Evolutionary conservation across 768 basidiomycete species (phyloP), one percentile per base, ranked within the genome.

Genomic region (Xanthoconium purpureum): DNA sequence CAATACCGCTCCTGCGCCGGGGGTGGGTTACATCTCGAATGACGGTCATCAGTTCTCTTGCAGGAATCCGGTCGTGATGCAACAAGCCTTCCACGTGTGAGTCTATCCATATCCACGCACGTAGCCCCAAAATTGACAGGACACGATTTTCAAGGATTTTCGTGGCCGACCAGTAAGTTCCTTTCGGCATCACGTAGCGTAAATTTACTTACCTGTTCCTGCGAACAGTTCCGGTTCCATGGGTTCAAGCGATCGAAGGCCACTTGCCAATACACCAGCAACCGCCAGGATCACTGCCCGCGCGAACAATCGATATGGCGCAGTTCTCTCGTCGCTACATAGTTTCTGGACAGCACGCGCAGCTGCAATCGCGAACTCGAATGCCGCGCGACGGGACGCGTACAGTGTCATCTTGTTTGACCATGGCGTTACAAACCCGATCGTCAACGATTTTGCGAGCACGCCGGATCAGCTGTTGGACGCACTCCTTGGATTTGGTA

Each of bases 21-120:
- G 72, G 1, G n/a, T 68, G 3, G 78, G 83, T 6, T 79, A 86
- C 59, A 57, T 82, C 40, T 85, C 84, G 4, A 71, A 69, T 20
- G 84, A 85, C 47, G 84, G 85, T 0, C 84, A 85, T 63, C 59
- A 73, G 12, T 85, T 82, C 55, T 30, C 65, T 1, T 85, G 84
- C 69, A 73, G 73, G 51, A 82, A 85, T 58, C 85, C 84, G 1
- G 73, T 72, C 1, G 71, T 78, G 10, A 65, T 80, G 66, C 78
- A 78, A 18, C 82, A 79, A 59, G 75, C 84, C 0, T 84, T 79
- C 69, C 84, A 86, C 64, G 82, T 86, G 82, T 84, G 65, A 56
- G 83, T 74, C 3, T 6, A 14, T 38, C 17, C 0, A 1, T 2
- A 9, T 54, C 8, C 0, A 3, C 9, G 15, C 8, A 10, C 40